These are phyloP conservation scores for Massospora cicadina DNA, from an alignment of 371 early-diverging fungal genomes.

Conservation along the genomic window DNA sequence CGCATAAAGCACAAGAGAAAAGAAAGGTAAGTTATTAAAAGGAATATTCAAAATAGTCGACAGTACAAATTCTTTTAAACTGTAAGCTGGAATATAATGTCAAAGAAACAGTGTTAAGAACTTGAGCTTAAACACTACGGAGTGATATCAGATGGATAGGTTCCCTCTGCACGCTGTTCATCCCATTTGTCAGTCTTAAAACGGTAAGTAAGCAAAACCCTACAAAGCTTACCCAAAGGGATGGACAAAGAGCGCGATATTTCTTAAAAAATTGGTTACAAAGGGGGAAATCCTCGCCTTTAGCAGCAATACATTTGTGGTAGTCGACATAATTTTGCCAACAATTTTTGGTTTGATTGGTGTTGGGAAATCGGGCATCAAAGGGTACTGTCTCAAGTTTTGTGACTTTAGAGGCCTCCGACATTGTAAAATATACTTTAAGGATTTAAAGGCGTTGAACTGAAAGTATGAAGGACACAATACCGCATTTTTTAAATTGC, in stretches of 20 bases:
- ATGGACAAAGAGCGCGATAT: conserved; percentile 69
- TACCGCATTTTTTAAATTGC: too few species aligned
- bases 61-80: too few species aligned
- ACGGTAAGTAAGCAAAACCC: conserved; percentile 7
- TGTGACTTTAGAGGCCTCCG: neutral
- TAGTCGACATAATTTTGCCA: conserved; percentile 94
- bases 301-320: conserved; percentile 62
- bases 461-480: too few species aligned
- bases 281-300: conserved; percentile 78
- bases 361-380: conserved; percentile 77
- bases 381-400: conserved; percentile 15
- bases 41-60: too few species aligned
- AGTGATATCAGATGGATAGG: conserved; percentile 38
- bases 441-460: too few species aligned
- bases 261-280: conserved; percentile 70
- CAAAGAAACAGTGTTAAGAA: too few species aligned
- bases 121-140: too few species aligned
- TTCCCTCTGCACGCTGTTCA: conserved; percentile 59
- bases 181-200: conserved; percentile 65
- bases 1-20: too few species aligned
- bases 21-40: too few species aligned
- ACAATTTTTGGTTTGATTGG: conserved; percentile 88
- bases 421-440: too few species aligned
- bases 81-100: too few species aligned
- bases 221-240: conserved; percentile 48